Evolutionary conservation across 305 asterid species (phyloP).

Genomic region (Fraxinus baroniana): DNA sequence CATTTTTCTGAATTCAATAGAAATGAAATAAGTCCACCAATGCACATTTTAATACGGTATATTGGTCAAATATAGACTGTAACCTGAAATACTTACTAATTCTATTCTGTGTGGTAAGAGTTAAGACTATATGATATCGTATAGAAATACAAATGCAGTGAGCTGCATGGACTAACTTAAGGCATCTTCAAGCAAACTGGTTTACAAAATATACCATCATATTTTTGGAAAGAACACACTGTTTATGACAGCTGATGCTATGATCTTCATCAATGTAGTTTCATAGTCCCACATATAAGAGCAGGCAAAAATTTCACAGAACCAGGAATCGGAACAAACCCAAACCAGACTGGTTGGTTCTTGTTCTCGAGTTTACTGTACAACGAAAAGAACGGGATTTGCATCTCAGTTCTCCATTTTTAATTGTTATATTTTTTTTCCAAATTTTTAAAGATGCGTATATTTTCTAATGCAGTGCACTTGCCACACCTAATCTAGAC

Average conservation of each 20-base stretch:
- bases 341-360: neutral
- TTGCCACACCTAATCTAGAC: neutral
- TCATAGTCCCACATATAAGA: neutral
- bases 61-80: neutral
- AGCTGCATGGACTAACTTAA: neutral
- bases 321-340: neutral
- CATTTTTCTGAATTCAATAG: neutral
- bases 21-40: neutral
- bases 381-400: neutral
- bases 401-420: neutral
- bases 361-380: neutral
- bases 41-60: neutral
- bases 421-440: neutral
- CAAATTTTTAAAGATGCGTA: neutral
- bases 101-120: neutral
- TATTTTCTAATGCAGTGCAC: neutral
- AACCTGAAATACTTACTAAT: neutral
- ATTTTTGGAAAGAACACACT: neutral
- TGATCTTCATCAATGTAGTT: neutral
- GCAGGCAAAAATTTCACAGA: neutral
- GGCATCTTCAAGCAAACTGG: conserved; percentile 1
- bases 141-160: neutral
- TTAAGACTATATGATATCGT: neutral
- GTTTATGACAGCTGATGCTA: neutral
- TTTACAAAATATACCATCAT: neutral